Conservation (phyloP, 331 rosid species). For the Pyracantha coccinea region DNA sequence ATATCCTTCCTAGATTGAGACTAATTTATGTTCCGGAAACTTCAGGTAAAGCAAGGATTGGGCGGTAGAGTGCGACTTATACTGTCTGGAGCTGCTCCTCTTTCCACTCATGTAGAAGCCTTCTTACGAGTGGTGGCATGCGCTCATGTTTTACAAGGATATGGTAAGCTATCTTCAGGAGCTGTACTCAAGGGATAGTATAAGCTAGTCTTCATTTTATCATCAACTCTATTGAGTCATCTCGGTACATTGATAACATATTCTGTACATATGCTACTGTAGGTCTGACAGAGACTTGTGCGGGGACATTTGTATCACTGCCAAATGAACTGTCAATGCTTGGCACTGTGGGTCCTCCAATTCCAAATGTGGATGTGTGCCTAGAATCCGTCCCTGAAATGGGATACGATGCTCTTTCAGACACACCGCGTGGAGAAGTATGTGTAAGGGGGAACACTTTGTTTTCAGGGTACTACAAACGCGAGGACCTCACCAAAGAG, state of each 20-base stretch:
- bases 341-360: slow-evolving; percentile 98
- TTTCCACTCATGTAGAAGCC: slow-evolving; percentile 70
- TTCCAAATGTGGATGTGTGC: slow-evolving; percentile 90
- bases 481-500: slow-evolving; percentile 93
- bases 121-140: slow-evolving; percentile 87
- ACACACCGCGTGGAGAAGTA: slow-evolving; percentile 81
- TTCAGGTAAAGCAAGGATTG: slow-evolving; percentile 83
- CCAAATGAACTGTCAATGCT: slow-evolving; percentile 82
- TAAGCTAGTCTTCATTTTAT: background rate
- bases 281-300: slow-evolving; percentile 97
- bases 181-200: background rate
- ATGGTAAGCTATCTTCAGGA: slow-evolving; percentile 47
- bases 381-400: slow-evolving; percentile 97
- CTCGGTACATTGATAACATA: slow-evolving; percentile 2
- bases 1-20: slow-evolving; percentile 5
- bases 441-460: slow-evolving; percentile 71
- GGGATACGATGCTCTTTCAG: slow-evolving; percentile 84
- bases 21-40: slow-evolving; percentile 22
- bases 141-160: slow-evolving; percentile 95
- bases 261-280: slow-evolving; percentile 19
- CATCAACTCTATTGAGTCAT: background rate
- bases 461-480: slow-evolving; percentile 87
- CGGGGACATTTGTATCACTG: slow-evolving; percentile 87
- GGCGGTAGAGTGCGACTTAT: slow-evolving; percentile 90
- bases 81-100: slow-evolving; percentile 97